These are phyloP conservation scores for Gossypium ekmanianum DNA, from an alignment of 345 rosid species.

Conservation along the genomic window DNA sequence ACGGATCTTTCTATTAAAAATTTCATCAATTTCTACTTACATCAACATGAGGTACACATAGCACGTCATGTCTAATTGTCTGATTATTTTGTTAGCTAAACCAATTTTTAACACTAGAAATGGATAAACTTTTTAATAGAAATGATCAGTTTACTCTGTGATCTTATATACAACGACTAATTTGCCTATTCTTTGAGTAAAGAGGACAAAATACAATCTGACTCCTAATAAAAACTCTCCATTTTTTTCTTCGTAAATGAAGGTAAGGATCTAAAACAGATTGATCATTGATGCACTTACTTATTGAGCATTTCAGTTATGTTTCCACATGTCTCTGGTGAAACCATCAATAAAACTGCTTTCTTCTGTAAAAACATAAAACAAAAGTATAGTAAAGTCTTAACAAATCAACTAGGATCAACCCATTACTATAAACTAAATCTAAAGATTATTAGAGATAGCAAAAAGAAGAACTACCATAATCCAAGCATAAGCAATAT, in stretches of 20 bases:
- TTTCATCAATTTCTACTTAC: too few relatives aligned
- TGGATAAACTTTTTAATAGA: too few relatives aligned
- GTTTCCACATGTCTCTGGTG: slow-evolving; percentile 55
- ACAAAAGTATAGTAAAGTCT: neutral
- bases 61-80: too few relatives aligned
- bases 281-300: slow-evolving; percentile 34
- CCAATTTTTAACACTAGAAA: too few relatives aligned
- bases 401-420: slow-evolving; percentile 8
- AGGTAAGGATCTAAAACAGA: slow-evolving; percentile 2
- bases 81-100: too few relatives aligned
- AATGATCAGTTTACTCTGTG: too few relatives aligned
- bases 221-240: too few relatives aligned
- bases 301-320: slow-evolving; percentile 63
- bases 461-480: slow-evolving; percentile 51
- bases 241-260: neutral
- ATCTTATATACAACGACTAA: too few relatives aligned
- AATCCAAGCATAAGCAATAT: slow-evolving; percentile 81
- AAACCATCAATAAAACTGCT: slow-evolving; percentile 60
- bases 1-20: too few relatives aligned
- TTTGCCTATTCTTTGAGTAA: too few relatives aligned
- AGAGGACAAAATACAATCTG: too few relatives aligned
- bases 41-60: too few relatives aligned
- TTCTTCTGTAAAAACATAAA: slow-evolving; percentile 54
- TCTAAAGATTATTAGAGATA: neutral
- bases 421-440: neutral